phyloP scores from a whole-genome alignment of 441 rosid species.

The Corymbia citriodora region DNA sequence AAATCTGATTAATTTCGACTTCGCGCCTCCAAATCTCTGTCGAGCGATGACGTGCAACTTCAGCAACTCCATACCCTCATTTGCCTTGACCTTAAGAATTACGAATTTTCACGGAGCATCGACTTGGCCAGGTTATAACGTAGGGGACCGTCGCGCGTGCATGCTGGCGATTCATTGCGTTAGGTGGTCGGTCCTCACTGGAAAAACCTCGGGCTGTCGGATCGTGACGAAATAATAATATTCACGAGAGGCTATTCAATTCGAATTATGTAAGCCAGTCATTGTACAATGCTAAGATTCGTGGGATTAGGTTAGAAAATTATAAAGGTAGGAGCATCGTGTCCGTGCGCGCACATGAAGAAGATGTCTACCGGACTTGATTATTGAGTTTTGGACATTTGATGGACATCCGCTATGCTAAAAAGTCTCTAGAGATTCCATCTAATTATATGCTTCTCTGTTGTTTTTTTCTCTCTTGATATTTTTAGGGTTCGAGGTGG shows the following conservation, averaged over 20 bases:
- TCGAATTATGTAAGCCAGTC: background rate
- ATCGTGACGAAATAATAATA: background rate
- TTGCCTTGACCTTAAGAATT: background rate
- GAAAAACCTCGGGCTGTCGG: background rate
- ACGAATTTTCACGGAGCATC: accelerated
- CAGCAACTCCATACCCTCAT: background rate
- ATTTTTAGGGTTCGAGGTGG: background rate
- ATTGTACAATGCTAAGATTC: background rate
- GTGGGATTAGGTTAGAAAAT: background rate
- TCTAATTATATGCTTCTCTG: background rate
- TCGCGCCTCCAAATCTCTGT: background rate
- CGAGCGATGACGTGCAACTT: background rate
- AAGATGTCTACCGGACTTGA: background rate
- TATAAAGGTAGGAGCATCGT: background rate
- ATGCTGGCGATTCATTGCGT: background rate
- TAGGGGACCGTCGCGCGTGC: background rate
- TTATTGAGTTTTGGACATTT: background rate
- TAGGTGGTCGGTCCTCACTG: background rate
- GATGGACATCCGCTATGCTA: background rate
- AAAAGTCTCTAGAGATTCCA: background rate
- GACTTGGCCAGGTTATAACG: background rate
- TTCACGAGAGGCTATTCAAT: background rate
- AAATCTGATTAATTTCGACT: background rate
- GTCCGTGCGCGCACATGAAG: background rate
- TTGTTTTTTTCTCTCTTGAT: background rate